Base-by-base conservation (phyloP, 2,329 filamentous ascomycete species). In the Clathrospora elynae region DNA sequence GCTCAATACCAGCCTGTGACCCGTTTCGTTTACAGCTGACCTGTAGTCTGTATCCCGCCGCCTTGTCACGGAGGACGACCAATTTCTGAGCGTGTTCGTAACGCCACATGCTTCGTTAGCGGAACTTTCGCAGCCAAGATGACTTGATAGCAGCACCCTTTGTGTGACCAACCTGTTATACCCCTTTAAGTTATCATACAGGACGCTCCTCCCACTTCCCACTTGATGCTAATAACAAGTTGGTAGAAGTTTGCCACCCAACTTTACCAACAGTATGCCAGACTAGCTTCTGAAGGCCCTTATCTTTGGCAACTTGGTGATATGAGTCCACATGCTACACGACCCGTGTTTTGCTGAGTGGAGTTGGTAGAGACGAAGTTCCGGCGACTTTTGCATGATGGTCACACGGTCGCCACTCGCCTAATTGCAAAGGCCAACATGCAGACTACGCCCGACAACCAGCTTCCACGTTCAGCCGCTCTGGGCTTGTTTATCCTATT, bases 221-320 rank as follows among this genome's bases (percentile, higher is more conserved):
- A n/a, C n/a, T n/a, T n/a, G n/a, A n/a, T n/a, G 39, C 53, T 49
- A 51, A 49, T 36, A 44, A 50, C 38, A 44, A 22, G 28, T 46
- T 20, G 42, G 32, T 29, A 51, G 28, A 26, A 35, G 40, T 37
- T 42, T 39, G 35, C 36, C 31, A 36, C 19, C 25, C 35, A 42
- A 34, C 36, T 30, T 35, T 32, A 44, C 36, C 20, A 37, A 19
- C 23, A 43, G 43, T 44, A 42, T 35, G 9, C 41, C 33, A 19
- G 46, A 49, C 53, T 61, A 57, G 55, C 42, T 57, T 10, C n/a
- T n/a, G n/a, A n/a, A n/a, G n/a, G n/a, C n/a, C n/a, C n/a, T 53
- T 43, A 39, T 52, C 34, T 40, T 43, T 47, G 48, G 43, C 51
- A 46, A 43, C 26, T 49, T 49, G 56, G 51, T 49, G 54, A 56